Base-by-base conservation (phyloP, 139 green algal genomes). In the Chlamydomonas schloesseri region DNA sequence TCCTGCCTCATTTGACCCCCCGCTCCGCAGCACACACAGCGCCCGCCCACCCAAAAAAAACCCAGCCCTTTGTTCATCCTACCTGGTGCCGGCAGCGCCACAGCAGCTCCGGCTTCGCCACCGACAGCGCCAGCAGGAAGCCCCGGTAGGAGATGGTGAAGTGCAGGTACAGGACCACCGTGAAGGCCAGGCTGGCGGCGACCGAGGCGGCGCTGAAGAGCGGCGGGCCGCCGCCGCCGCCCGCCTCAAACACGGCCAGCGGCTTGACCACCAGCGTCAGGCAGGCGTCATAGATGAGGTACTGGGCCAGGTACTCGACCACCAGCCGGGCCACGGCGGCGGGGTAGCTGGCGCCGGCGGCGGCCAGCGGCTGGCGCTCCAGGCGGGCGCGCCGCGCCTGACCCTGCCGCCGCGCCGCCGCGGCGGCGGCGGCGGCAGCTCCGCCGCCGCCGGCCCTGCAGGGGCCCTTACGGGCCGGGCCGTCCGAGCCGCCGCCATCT, bases 81-180 rank as follows among this genome's bases (percentile, higher is more conserved):
- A 50, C 42, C 42, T 50, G 42, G 76, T 83, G 58, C 23, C 37
- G 28, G 60, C 60, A 73, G 37, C 15, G 4, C 36, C 53, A 34
- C 36, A 83, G 76, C 76, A 83, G 76, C 31, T 34, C 2, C n/a
- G 76, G 76, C 17, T 47, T 37, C 28, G 23, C 4, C 36, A 62
- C 36, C 76, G 60, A 37, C 28, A 83, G 76, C 60, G 15, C 26
- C 37, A 83, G 76, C 29, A 83, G 5, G 26, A 42, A 10, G 13
- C 36, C 58, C 37, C 72, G 72, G 76, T 73, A 62, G 28, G 26
- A 62, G 26, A 83, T 60, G 14, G 60, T 62, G 37, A 83, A 83
- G 60, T 83, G 76, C 24, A 83, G 76, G 76, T 83, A 83, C 3
- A 83, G 76, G 13, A 47, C 50, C 24, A 46, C 60, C 28, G 60